A percentile compares a stretch with the other conserved stretches of the same genome.
phyloP scores from a whole-genome alignment of 2,329 filamentous ascomycete species.

The Aspergillus texensis region DNA sequence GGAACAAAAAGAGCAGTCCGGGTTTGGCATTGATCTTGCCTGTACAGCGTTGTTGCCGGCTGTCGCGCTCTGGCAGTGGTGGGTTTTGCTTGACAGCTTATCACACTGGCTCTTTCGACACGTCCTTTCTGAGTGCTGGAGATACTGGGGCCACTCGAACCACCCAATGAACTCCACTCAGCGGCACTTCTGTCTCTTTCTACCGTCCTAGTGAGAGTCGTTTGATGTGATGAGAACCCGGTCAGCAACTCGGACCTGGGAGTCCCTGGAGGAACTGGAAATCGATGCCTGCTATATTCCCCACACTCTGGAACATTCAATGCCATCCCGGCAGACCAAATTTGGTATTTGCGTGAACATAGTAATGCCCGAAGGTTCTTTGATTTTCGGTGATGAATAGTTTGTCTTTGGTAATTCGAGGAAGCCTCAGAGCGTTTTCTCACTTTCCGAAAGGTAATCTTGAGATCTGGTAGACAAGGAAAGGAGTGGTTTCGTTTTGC shows the following conservation, averaged over 20 bases:
- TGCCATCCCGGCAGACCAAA: slow-evolving; percentile 44
- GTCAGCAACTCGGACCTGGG: slow-evolving; percentile 33
- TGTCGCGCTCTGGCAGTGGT: neutral
- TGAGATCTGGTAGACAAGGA: slow-evolving; percentile 18
- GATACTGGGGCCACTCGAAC: neutral
- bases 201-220: neutral
- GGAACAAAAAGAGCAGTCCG: neutral
- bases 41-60: neutral
- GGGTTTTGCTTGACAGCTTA: neutral
- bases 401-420: neutral
- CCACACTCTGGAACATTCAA: slow-evolving; percentile 24
- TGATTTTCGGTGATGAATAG: neutral
- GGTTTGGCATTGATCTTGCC: neutral
- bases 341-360: slow-evolving; percentile 32
- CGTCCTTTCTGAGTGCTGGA: no score
- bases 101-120: neutral
- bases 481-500: slow-evolving; percentile 16
- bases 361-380: neutral
- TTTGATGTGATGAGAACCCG: slow-evolving; percentile 21
- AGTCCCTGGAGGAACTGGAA: slow-evolving; percentile 40
- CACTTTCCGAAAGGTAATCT: neutral
- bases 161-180: neutral
- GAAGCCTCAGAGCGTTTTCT: neutral
- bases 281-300: slow-evolving; percentile 19
- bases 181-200: neutral